These are phyloP conservation scores for Ophiostoma novo-ulmi DNA, from an alignment of 2,329 filamentous ascomycete species.

Conservation along the genomic window DNA sequence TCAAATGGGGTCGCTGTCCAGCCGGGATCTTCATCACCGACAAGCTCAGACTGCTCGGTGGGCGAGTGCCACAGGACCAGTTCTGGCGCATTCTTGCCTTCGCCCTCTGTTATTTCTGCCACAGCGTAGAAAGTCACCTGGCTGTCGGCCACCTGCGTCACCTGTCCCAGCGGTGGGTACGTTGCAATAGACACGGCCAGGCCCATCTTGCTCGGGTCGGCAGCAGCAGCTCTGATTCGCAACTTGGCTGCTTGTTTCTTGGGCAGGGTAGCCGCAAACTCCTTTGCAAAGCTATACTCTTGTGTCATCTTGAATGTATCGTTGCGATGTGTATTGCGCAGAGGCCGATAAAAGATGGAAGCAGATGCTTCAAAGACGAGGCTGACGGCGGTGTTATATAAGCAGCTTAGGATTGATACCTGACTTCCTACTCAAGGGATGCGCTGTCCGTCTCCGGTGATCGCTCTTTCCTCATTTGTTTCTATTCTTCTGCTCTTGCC, in stretches of 20 bases:
- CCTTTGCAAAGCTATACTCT: conserved; percentile 26
- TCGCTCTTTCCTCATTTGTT: not conserved
- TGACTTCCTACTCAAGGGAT: not conserved
- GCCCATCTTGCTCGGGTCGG: conserved; percentile 19
- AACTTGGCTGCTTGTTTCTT: conserved; percentile 9
- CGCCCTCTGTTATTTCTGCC: conserved; percentile 58
- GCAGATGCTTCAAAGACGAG: not conserved
- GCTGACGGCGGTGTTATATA: not conserved
- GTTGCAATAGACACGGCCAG: conserved; percentile 32
- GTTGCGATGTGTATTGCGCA: not conserved
- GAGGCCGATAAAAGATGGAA: not conserved
- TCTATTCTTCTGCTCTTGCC: not conserved
- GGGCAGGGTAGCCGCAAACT: conserved; percentile 26
- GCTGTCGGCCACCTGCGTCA: conserved; percentile 53
- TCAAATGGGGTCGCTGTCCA: conserved; percentile 50
- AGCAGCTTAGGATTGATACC: not conserved
- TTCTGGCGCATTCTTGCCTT: conserved; percentile 71
- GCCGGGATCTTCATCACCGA: conserved; percentile 31
- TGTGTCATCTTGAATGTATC: conserved; percentile 7
- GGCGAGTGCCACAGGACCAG: conserved; percentile 66
- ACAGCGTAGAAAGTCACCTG: conserved; percentile 61
- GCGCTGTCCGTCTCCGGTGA: not conserved
- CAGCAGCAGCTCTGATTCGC: not conserved
- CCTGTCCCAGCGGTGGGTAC: conserved; percentile 70
- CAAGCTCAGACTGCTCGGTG: conserved; percentile 41